Evolutionary conservation across 805 yeast species (phyloP).

Genomic region (Myxozyma neotropica): DNA sequence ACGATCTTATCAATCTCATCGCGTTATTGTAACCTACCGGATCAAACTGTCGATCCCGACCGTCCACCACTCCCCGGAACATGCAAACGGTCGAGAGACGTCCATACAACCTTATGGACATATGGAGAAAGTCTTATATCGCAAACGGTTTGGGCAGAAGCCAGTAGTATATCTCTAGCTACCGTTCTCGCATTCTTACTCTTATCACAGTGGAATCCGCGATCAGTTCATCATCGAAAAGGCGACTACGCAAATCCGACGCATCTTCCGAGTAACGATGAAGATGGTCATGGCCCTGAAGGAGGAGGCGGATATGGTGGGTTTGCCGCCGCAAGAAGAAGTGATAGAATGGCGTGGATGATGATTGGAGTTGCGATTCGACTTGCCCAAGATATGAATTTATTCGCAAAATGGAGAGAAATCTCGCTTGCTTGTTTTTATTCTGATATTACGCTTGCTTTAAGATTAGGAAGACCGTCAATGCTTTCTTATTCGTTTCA

Average conservation of each 20-base stretch:
- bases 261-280: constrained; percentile 31
- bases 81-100: constrained; percentile 32
- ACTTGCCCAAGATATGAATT: constrained; percentile 82
- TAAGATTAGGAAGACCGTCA: constrained; percentile 76
- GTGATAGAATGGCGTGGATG: constrained; percentile 94
- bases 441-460: constrained; percentile 79
- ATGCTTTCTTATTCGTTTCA: constrained; percentile 66
- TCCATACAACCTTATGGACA: constrained; percentile 82
- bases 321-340: constrained; percentile 78
- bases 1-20: constrained; percentile 80
- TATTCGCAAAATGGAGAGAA: constrained; percentile 71
- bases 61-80: constrained; percentile 9
- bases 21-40: constrained; percentile 66
- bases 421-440: constrained; percentile 82
- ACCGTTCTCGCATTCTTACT: constrained; percentile 81
- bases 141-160: constrained; percentile 92
- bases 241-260: constrained; percentile 74
- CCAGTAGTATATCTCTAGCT: constrained; percentile 82
- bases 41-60: constrained; percentile 34
- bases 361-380: constrained; percentile 84
- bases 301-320: constrained; percentile 64
- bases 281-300: constrained; percentile 33
- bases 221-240: constrained; percentile 78
- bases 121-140: constrained; percentile 79
- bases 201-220: constrained; percentile 93